Evolutionary conservation across 2,329 filamentous ascomycete species (phyloP), one percentile per base, ranked within the genome.

Genomic region (Trematosphaeria pertusa): DNA sequence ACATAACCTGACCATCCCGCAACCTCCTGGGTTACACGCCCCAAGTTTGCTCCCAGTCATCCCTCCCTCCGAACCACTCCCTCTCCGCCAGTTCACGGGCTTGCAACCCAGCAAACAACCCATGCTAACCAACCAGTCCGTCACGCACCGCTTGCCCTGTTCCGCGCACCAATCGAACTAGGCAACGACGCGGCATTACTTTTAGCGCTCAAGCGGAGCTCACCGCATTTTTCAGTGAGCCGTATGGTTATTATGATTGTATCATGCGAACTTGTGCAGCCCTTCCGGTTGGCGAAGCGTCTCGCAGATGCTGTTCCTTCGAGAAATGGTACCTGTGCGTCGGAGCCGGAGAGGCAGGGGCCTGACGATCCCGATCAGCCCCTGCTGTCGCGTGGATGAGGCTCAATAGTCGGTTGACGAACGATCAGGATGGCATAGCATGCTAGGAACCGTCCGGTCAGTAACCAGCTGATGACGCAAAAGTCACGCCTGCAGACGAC

Each of bases 381-480:
- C 31, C 18, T 40, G 36, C n/a, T 17, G 36, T 21, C 43, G 43
- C 43, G 43, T 46, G 43, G 43, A 28, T 35, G 15, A 34, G 15
- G 36, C 15, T 37, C 10, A 12, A 22, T 9, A 7, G 5, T 21
- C 7, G 33, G 17, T 38, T 30, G 24, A 38, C 15, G 36, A 38
- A 22, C 36, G 9, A 17, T 28, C 24, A 28, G 12, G 7, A 18
- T 14, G 5, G 32, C 12, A 8, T 14, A 15, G n/a, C 4, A 5
- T 18, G 32, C 17, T 30, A 17, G 21, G 14, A 28, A 20, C 14
- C 3, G 18, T 39, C 18, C 37, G 20, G 31, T 28, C 37, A 39
- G 14, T 17, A 35, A 35, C 32, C 17, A 35, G 32, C 12, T 5
- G 12, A 31, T 31, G 12, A 14, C 15, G 28, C 12, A 11, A 14